phyloP scores from a whole-genome alignment of 768 basidiomycete genomes.

The Symmetrospora coprosmae region DNA sequence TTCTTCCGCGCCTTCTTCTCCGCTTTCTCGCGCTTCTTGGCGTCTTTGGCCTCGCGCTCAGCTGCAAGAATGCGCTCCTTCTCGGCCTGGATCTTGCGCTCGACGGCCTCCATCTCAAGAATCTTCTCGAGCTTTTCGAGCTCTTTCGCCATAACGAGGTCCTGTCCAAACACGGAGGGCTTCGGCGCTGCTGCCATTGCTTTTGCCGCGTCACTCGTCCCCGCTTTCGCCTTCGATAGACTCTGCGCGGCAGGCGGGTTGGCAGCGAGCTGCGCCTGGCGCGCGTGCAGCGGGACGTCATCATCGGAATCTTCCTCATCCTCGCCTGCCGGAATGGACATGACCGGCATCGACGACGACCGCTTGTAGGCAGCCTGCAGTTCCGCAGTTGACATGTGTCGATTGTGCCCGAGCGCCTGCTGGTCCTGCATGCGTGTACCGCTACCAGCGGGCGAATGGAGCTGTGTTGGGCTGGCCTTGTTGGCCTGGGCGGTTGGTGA shows the following conservation, averaged over 20 bases:
- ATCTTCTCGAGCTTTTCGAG: constrained; percentile 8
- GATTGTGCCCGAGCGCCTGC: too few species aligned
- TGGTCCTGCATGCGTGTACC: too few species aligned
- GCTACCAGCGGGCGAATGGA: too few species aligned
- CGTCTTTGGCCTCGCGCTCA: constrained; percentile 3
- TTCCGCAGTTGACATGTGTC: constrained; percentile 3
- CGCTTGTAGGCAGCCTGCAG: constrained; percentile 6
- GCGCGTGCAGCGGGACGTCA: constrained; percentile 2
- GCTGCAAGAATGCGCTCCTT: not conserved
- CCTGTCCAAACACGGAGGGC: constrained; percentile 5
- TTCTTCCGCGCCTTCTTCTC: constrained; percentile 10
- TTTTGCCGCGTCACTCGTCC: not conserved
- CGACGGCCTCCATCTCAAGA: constrained; percentile 2
- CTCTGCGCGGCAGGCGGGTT: not conserved
- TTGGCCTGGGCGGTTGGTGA: too few species aligned
- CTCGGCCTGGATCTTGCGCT: constrained; percentile 1
- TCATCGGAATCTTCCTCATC: constrained; percentile 1
- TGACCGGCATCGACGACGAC: not conserved
- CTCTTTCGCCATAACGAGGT: constrained; percentile 4
- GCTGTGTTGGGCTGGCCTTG: too few species aligned
- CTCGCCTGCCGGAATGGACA: not conserved
- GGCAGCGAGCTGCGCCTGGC: not conserved
- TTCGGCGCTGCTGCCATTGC: too few species aligned
- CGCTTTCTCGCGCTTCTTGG: not conserved
- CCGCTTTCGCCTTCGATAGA: not conserved